These are phyloP conservation scores for Leishmania tarentolae DNA, from an alignment of 208 protist species.

Conservation along the genomic window DNA sequence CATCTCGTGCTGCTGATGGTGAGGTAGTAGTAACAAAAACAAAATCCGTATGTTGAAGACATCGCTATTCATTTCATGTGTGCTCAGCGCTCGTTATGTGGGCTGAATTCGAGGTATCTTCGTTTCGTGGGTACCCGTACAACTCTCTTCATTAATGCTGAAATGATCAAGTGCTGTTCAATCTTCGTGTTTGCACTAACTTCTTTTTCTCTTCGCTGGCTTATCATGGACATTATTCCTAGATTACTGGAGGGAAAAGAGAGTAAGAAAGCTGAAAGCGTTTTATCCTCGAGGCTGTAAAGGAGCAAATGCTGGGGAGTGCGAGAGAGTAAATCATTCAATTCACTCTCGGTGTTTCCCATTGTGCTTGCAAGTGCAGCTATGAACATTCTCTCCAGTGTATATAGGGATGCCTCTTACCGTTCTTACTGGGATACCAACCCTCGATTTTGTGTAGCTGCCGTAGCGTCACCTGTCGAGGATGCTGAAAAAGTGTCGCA, in stretches of 20 bases:
- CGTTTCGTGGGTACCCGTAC: background rate
- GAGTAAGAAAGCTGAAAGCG: too few relatives aligned
- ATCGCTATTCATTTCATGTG: background rate
- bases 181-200: background rate
- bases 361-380: background rate
- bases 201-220: background rate
- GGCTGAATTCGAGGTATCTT: background rate
- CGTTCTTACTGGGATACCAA: conserved; percentile 34
- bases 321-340: background rate
- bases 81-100: background rate
- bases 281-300: background rate
- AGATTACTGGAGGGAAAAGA: background rate
- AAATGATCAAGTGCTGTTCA: background rate
- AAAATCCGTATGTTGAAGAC: background rate
- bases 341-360: background rate
- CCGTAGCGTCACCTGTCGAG: conserved; percentile 24
- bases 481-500: conserved; percentile 34
- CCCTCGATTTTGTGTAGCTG: conserved; percentile 44
- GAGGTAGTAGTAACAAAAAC: background rate
- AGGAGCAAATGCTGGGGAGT: background rate
- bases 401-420: conserved; percentile 51
- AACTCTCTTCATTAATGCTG: background rate
- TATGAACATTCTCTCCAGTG: conserved; percentile 51
- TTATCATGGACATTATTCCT: background rate
- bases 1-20: too few relatives aligned